Conservation (phyloP, 1,139 yeast species). For the Debaryomycetaceae sp. region DNA sequence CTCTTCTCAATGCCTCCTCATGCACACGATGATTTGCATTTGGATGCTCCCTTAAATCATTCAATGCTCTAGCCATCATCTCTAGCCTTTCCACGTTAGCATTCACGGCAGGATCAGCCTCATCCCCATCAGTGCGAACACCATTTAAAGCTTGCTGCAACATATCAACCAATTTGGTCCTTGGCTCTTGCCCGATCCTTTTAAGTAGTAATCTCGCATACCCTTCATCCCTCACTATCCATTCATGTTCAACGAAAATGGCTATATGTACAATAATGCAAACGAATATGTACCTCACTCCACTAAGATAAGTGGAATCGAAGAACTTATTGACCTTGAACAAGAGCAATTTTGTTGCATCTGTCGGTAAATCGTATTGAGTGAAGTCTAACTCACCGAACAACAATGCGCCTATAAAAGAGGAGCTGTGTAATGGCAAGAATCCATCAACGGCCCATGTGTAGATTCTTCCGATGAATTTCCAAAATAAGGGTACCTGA, state of each 20-base stretch:
- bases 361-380: constrained; percentile 6
- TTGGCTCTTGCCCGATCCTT: constrained; percentile 57
- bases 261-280: constrained; percentile 44
- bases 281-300: constrained; percentile 34
- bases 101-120: constrained; percentile 20
- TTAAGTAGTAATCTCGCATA: constrained; percentile 52
- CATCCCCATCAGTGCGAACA: constrained; percentile 23
- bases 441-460: constrained; percentile 55
- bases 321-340: constrained; percentile 20
- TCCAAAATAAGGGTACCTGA: constrained; percentile 60
- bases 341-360: constrained; percentile 4
- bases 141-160: constrained; percentile 28
- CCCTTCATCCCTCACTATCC: constrained; percentile 71
- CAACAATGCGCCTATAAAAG: constrained; percentile 38
- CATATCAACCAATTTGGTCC: constrained; percentile 39
- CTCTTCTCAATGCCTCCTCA: constrained; percentile 20
- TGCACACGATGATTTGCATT: constrained; percentile 9
- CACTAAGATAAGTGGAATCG: constrained; percentile 38
- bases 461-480: constrained; percentile 45
- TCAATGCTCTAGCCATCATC: constrained; percentile 28
- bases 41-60: constrained; percentile 25
- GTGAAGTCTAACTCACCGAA: constrained; percentile 41
- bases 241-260: constrained; percentile 59
- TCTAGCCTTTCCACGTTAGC: constrained; percentile 24
- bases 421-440: constrained; percentile 36